phyloP scores from a whole-genome alignment of 106 monocot species.

The Dendrobium huoshanense region DNA sequence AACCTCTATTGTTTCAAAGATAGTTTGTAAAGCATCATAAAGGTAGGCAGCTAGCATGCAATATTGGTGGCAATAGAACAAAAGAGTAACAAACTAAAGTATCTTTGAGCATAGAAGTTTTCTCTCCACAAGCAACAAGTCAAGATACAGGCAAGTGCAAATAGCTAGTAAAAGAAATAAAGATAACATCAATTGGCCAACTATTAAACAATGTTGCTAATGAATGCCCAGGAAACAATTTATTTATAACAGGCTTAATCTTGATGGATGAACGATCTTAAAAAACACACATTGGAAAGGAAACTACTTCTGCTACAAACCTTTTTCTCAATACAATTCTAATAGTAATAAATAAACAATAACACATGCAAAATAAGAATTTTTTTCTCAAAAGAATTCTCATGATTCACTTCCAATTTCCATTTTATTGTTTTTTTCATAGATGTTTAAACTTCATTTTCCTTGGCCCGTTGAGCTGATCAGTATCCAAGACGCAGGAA shows the following conservation, averaged over 20 bases:
- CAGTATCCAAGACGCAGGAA: background rate
- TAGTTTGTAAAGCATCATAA: background rate
- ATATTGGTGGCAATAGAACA: background rate
- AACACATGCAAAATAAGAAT: background rate
- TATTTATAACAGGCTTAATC: background rate
- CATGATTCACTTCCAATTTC: background rate
- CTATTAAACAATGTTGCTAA: background rate
- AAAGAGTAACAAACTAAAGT: background rate
- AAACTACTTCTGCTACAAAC: background rate
- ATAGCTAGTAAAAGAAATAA: background rate
- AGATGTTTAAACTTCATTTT: background rate
- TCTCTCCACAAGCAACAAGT: background rate
- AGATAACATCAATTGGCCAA: background rate
- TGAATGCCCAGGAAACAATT: background rate
- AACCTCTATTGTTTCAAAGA: background rate
- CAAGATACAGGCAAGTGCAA: background rate
- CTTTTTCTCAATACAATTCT: background rate
- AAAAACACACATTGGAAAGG: background rate
- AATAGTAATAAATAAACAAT: background rate
- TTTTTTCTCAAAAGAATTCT: no score
- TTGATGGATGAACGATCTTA: background rate
- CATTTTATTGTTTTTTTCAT: background rate
- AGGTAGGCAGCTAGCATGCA: background rate
- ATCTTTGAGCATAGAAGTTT: background rate
- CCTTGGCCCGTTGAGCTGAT: background rate